Evolutionary conservation across 257 asterid genomes (phyloP).

Genomic region (Ocimum tenuiflorum): DNA sequence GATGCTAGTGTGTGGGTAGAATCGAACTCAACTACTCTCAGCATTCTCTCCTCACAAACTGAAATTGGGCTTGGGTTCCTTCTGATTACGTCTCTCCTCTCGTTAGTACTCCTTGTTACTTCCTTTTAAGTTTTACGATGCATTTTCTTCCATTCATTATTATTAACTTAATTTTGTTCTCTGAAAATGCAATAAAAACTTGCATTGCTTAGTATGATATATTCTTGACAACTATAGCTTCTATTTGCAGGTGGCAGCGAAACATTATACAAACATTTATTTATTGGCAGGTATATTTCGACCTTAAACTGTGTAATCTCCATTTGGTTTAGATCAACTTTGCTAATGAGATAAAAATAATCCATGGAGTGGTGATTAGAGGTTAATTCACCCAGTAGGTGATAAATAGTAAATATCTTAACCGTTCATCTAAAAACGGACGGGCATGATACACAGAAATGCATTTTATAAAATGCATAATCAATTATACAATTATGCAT

Average conservation of each 20-base stretch:
- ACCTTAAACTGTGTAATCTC: no score
- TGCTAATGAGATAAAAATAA: no score
- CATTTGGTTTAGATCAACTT: no score
- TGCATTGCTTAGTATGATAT: neutral
- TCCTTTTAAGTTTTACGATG: neutral
- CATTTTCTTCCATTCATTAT: neutral
- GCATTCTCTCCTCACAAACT: conserved; percentile 68
- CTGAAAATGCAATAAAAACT: neutral
- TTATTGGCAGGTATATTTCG: conserved; percentile 70
- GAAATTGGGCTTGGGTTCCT: conserved; percentile 76
- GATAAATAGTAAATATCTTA: no score
- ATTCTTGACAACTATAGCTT: conserved; percentile 3
- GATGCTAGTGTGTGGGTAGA: conserved; percentile 82
- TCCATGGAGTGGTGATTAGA: no score
- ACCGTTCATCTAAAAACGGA: no score
- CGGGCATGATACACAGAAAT: no score
- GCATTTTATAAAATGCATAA: no score
- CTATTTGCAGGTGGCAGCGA: conserved; percentile 71
- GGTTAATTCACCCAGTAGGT: no score
- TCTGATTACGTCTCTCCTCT: conserved; percentile 55
- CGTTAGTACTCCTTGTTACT: conserved; percentile 47
- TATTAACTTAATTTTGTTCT: neutral
- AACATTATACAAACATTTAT: conserved; percentile 69
- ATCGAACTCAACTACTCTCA: conserved; percentile 62
- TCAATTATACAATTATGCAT: no score